These are phyloP conservation scores for Colletotrichum brevisporum DNA, from an alignment of 2,329 filamentous ascomycete species.

Conservation along the genomic window DNA sequence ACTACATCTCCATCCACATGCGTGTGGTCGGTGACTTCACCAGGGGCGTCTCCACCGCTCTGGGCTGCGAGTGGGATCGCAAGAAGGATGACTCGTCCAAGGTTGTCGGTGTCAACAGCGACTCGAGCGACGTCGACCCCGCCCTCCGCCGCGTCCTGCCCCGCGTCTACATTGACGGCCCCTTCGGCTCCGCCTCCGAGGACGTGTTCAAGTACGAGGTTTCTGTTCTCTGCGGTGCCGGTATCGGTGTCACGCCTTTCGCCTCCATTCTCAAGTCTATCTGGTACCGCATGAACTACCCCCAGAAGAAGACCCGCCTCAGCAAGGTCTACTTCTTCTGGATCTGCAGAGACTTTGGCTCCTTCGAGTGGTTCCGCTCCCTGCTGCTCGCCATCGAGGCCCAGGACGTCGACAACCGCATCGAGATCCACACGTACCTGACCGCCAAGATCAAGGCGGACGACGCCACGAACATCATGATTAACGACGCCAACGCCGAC, in stretches of 20 bases:
- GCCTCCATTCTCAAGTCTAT: slow-evolving; percentile 91
- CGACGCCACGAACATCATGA: slow-evolving; percentile 93
- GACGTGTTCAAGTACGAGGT: slow-evolving; percentile 93
- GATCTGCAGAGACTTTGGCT: slow-evolving; percentile 90
- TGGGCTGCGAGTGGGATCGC: slow-evolving; percentile 82
- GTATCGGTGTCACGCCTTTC: slow-evolving; percentile 90
- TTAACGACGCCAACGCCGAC: slow-evolving; percentile 88
- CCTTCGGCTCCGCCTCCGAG: slow-evolving; percentile 88
- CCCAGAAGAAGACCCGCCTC: slow-evolving; percentile 82
- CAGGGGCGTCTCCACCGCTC: slow-evolving; percentile 74
- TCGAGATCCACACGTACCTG: slow-evolving; percentile 91
- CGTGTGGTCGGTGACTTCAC: slow-evolving; percentile 89
- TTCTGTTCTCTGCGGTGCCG: slow-evolving; percentile 83
- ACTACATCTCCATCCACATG: slow-evolving; percentile 90
- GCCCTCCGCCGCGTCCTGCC: slow-evolving; percentile 81
- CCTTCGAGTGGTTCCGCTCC: slow-evolving; percentile 91
- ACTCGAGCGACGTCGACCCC: slow-evolving; percentile 74
- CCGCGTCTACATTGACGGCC: slow-evolving; percentile 85
- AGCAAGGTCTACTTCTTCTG: slow-evolving; percentile 95
- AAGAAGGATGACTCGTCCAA: slow-evolving; percentile 72
- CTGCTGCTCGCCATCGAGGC: slow-evolving; percentile 87
- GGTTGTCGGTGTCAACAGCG: slow-evolving; percentile 77
- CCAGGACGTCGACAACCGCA: slow-evolving; percentile 85
- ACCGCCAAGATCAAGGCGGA: slow-evolving; percentile 89
- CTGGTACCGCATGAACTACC: slow-evolving; percentile 94